Evolutionary conservation across 1,284 basidiomycete genomes (phyloP).

Genomic region (Ceratorhiza oryzae-sativae): DNA sequence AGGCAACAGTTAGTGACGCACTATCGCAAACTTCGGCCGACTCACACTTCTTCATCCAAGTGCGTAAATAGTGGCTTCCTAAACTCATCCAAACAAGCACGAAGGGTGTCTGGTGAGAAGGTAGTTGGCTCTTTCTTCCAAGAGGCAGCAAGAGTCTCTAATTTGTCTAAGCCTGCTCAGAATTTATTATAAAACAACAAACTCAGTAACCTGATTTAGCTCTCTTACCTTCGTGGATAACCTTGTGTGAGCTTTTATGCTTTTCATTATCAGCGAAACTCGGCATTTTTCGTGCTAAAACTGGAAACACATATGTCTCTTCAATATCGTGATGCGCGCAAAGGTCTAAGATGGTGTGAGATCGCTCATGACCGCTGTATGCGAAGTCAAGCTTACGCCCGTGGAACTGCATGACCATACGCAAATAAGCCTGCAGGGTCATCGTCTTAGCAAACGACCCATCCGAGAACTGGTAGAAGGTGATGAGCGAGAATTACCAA

Average conservation of each 20-base stretch:
- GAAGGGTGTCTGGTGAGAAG: constrained; percentile 16
- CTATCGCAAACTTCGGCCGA: neutral
- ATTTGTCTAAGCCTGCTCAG: constrained; percentile 19
- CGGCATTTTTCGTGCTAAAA: constrained; percentile 18
- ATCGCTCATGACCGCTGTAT: neutral
- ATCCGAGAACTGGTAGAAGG: constrained; percentile 14
- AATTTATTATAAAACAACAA: neutral
- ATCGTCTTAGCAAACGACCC: constrained; percentile 21
- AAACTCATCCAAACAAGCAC: constrained; percentile 31
- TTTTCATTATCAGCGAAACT: constrained; percentile 19
- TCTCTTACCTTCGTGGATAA: constrained; percentile 16
- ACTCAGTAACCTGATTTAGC: neutral
- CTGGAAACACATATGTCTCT: constrained; percentile 28
- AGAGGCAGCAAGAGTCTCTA: neutral
- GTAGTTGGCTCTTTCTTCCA: constrained; percentile 23
- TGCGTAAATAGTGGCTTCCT: constrained; percentile 27
- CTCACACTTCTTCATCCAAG: constrained; percentile 33
- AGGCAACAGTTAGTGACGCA: neutral
- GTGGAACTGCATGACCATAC: constrained; percentile 30
- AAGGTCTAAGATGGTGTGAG: neutral
- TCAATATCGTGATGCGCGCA: constrained; percentile 19
- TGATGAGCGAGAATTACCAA: neutral
- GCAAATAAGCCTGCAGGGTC: constrained; percentile 13
- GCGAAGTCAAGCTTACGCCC: neutral
- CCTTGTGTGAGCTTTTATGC: constrained; percentile 31